phyloP scores from a whole-genome alignment of 73 alveolate genomes.

The Symbiodinium natans region DNA sequence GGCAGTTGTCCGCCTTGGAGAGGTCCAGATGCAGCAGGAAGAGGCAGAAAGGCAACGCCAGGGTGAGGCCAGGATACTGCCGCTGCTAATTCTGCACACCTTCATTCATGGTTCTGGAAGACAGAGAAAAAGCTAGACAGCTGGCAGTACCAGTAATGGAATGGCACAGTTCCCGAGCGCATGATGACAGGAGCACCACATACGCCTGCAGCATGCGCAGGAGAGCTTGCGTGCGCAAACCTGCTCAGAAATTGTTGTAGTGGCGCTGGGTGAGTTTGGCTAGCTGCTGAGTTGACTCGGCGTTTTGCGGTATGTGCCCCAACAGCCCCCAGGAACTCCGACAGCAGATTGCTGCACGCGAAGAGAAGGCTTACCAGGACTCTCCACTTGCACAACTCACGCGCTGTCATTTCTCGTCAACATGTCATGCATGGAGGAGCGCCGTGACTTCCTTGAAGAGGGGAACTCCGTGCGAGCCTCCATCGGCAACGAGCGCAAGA shows the following conservation, averaged over 20 bases:
- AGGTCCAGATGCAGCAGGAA: conserved; percentile 95
- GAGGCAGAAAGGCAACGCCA: conserved; percentile 95
- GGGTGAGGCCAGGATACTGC: conserved; percentile 38
- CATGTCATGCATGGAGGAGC: conserved; percentile 44
- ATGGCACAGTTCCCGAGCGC: no score
- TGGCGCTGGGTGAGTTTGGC: background rate
- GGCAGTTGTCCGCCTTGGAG: no score
- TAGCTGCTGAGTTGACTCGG: no score
- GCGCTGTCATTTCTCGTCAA: no score
- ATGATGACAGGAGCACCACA: conserved; percentile 81
- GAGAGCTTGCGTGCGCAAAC: background rate
- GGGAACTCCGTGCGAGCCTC: conserved; percentile 95
- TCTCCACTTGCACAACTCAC: background rate
- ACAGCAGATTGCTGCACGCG: conserved; percentile 80
- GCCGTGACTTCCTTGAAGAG: conserved; percentile 95
- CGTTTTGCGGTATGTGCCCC: no score
- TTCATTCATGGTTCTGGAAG: no score
- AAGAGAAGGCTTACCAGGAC: conserved; percentile 92
- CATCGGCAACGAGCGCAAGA: conserved; percentile 95
- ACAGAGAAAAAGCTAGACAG: no score
- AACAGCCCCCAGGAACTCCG: conserved; percentile 46
- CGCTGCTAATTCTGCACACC: no score
- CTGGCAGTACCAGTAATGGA: no score
- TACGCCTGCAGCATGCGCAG: conserved; percentile 85
- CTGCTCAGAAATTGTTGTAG: background rate